Base-by-base conservation (phyloP, 2,329 filamentous ascomycete species). In the Paracoccidioides lutzii region DNA sequence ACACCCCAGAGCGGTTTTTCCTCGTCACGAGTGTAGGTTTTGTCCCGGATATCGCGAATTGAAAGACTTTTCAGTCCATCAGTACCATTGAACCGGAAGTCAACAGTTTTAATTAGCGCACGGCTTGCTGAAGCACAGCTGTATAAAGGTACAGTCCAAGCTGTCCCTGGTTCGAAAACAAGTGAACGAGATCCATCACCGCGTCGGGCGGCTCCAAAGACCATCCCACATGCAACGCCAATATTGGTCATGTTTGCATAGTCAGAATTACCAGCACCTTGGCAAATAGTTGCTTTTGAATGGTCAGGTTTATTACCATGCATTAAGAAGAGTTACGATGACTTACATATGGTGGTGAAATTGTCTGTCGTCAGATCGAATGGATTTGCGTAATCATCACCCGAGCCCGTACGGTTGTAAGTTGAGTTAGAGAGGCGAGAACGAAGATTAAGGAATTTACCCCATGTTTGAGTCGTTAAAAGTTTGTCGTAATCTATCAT, bases 91-190 rank as follows among this genome's bases (percentile, higher is more conserved):
- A 66, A 69, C 2, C 62, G 58, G 58, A 79, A 77, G 0, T 63
- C 62, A 5, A 76, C 73, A 0, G 70, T 73, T 59, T 78, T 78
- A 55, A 79, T 67, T 0, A 66, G 70, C 2, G 75, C 75, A 51
- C 71, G 71, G 3, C 71, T 59, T 0, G 72, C 62, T 0, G 68
- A 70, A 1, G 74, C 73, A 58, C 76, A 79, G 0, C 67, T 65
- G 56, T 77, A 76, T 0, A 78, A 55, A 0, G 73, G 69, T 4
- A 69, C 62, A 0, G 69, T 68, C 75, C 75, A 79, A 40, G 64
- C 58, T 12, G 71, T 72, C 4, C 68, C 69, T 5, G 68, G 66
- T 32, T 76, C 71, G 30, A 72, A 71, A 2, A 74, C 58, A 1
- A 73, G 59, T 2, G 65, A 62, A 4, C 63, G 60, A 0, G 66